Evolutionary conservation across 306 rosid species (phyloP).

Genomic region (Prunus padus): DNA sequence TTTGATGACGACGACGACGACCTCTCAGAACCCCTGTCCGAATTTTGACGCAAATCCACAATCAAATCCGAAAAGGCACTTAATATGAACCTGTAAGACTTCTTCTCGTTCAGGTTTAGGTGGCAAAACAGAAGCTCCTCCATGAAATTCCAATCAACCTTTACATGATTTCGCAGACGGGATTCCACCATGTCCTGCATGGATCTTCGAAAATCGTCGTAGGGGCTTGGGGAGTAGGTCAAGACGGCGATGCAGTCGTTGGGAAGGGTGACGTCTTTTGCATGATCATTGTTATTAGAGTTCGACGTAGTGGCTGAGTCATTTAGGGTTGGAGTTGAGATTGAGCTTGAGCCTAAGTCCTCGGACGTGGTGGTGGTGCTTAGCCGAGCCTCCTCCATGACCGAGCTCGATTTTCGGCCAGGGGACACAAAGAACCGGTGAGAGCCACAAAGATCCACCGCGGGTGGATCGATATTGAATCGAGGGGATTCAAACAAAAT

Average conservation of each 20-base stretch:
- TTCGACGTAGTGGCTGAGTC: conserved; percentile 8
- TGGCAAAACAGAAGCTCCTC: conserved; percentile 65
- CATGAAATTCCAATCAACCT: conserved; percentile 83
- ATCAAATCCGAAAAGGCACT: conserved; percentile 70
- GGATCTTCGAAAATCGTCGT: conserved; percentile 55
- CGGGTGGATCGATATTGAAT: conserved; percentile 28
- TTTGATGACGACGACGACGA: conserved; percentile 14
- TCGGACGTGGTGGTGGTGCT: conserved; percentile 37
- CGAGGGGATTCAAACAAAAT: conserved; percentile 42
- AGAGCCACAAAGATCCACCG: conserved; percentile 39
- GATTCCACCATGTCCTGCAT: conserved; percentile 64
- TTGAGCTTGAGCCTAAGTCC: conserved; percentile 40
- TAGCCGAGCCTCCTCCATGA: conserved; percentile 38
- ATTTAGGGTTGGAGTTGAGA: conserved; percentile 25
- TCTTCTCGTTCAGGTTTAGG: conserved; percentile 63
- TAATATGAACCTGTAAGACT: conserved; percentile 52
- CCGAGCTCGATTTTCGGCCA: conserved; percentile 36
- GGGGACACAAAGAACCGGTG: conserved; percentile 45
- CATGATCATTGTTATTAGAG: background rate
- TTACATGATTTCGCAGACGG: conserved; percentile 31
- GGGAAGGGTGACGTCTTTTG: conserved; percentile 30
- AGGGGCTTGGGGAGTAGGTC: conserved; percentile 49
- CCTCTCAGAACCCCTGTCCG: conserved; percentile 17
- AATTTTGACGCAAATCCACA: conserved; percentile 34
- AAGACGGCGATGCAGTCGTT: conserved; percentile 54